Percentiles rank a stretch among this genome's conserved stretches.
Conservation (phyloP, 768 basidiomycete species). For the Sporobolomyces roseus region DNA sequence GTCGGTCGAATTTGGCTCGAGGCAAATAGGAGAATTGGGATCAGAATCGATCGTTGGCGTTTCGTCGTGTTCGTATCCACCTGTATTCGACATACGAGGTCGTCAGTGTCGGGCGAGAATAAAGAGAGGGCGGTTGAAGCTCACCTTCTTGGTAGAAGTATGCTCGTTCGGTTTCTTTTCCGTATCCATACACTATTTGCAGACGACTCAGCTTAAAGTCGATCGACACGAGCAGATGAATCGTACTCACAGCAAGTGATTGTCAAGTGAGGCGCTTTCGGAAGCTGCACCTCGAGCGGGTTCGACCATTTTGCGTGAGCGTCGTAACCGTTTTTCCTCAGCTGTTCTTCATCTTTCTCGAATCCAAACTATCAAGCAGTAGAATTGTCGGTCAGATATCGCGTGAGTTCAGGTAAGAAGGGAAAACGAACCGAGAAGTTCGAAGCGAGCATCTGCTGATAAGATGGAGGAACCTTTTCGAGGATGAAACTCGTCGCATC, state of each 20-base stretch:
- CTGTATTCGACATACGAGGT: conserved; percentile 54
- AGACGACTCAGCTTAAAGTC: background rate
- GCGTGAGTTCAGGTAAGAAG: background rate
- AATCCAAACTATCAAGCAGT: conserved; percentile 59
- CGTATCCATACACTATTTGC: conserved; percentile 72
- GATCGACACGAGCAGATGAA: background rate
- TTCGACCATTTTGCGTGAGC: conserved; percentile 74
- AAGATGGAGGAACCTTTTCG: conserved; percentile 72
- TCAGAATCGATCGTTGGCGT: conserved; percentile 41
- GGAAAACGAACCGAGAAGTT: conserved; percentile 45
- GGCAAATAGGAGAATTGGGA: conserved; percentile 48
- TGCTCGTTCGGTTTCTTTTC: conserved; percentile 65
- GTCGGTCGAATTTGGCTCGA: conserved; percentile 54
- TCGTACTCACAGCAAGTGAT: conserved; percentile 60
- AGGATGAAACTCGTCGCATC: conserved; percentile 75
- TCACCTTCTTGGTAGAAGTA: conserved; percentile 26
- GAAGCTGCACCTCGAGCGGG: conserved; percentile 56
- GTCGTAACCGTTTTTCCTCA: conserved; percentile 64
- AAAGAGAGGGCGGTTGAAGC: background rate
- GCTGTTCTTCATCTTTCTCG: conserved; percentile 64
- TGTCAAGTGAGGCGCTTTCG: conserved; percentile 84
- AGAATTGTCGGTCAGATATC: no score
- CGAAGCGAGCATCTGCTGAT: conserved; percentile 58
- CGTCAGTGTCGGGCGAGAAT: no score
- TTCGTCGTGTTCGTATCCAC: conserved; percentile 66